phyloP scores from a whole-genome alignment of 352 stramenopile genomes.

The Aphanomyces invadans region DNA sequence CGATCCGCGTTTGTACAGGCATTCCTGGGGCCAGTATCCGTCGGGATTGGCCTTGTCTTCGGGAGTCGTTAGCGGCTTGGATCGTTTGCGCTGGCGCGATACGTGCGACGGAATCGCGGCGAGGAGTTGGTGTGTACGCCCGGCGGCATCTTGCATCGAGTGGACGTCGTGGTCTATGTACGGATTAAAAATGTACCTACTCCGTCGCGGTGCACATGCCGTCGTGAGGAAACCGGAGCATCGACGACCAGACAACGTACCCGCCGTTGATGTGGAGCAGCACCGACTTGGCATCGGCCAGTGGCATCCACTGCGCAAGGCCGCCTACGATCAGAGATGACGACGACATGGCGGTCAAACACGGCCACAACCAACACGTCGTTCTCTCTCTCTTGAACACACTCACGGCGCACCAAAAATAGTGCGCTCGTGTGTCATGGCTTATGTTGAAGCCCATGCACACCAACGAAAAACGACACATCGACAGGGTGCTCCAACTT shows the following conservation, averaged over 20 bases:
- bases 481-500: too few species aligned
- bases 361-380: too few species aligned
- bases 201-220: not conserved
- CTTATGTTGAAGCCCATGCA: too few species aligned
- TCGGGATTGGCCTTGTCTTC: constrained; percentile 10
- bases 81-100: not conserved
- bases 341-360: too few species aligned
- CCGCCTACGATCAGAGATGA: constrained; percentile 6
- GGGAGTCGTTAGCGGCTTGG: not conserved
- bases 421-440: too few species aligned
- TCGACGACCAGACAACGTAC: not conserved
- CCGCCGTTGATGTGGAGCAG: constrained; percentile 14
- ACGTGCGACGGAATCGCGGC: constrained; percentile 1
- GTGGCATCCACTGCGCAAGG: constrained; percentile 15
- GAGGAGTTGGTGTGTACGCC: not conserved
- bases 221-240: too few species aligned
- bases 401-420: too few species aligned
- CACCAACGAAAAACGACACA: too few species aligned
- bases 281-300: not conserved
- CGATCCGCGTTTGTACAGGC: constrained; percentile 21
- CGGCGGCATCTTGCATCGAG: not conserved
- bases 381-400: too few species aligned
- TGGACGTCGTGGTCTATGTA: constrained; percentile 2
- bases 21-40: constrained; percentile 21
- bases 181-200: constrained; percentile 15